These are phyloP conservation scores for Ogataea trehaloabstinens DNA, from an alignment of 805 yeast genomes.

Conservation along the genomic window DNA sequence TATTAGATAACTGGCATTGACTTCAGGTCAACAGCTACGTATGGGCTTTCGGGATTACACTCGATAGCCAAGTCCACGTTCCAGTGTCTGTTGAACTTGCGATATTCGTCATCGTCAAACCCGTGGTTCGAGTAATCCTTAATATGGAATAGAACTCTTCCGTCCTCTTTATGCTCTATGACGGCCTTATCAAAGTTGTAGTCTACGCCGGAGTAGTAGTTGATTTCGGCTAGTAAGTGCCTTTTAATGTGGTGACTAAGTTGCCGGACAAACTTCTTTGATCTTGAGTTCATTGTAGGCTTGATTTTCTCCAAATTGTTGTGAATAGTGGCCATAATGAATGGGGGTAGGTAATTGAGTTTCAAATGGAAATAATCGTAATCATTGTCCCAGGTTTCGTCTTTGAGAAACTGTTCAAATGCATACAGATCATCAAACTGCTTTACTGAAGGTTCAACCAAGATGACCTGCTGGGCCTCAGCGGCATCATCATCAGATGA, in stretches of 20 bases:
- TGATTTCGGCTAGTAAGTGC: constrained; percentile 62
- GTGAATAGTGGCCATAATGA: constrained; percentile 59
- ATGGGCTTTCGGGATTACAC: constrained; percentile 64
- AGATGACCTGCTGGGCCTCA: constrained; percentile 3
- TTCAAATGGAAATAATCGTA: constrained; percentile 22
- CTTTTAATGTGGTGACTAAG: constrained; percentile 69
- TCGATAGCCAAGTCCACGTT: constrained; percentile 58
- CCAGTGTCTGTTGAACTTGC: constrained; percentile 49
- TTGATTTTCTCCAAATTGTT: constrained; percentile 67
- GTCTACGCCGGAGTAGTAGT: constrained; percentile 50
- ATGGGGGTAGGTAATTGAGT: constrained; percentile 39
- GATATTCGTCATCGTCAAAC: constrained; percentile 36
- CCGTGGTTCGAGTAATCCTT: constrained; percentile 56
- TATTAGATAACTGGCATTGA: constrained; percentile 42
- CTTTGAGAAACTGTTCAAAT: constrained; percentile 60
- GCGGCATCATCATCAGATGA: constrained; percentile 5
- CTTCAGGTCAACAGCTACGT: constrained; percentile 61
- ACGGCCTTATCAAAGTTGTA: constrained; percentile 39
- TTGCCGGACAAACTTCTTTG: constrained; percentile 65
- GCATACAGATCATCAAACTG: constrained; percentile 57
- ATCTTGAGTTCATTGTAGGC: constrained; percentile 66
- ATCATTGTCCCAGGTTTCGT: constrained; percentile 41
- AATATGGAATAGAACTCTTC: constrained; percentile 58
- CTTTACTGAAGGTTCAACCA: constrained; percentile 23
- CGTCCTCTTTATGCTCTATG: constrained; percentile 43